phyloP scores from a whole-genome alignment of 768 basidiomycete species.

The Amylocystis lapponica region DNA sequence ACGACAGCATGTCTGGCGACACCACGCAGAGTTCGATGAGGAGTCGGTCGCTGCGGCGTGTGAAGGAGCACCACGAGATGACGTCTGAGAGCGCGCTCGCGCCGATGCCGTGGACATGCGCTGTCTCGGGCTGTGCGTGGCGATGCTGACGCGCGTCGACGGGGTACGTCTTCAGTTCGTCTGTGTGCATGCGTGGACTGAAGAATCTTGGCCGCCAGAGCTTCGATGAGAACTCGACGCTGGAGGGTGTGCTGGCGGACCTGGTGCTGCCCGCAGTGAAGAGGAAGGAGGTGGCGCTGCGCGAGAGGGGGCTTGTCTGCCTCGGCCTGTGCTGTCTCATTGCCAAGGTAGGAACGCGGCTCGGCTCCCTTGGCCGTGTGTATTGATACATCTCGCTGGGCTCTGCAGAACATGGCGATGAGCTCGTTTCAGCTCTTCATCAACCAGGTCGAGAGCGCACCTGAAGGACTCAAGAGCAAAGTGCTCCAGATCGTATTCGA shows the following conservation, averaged over 20 bases:
- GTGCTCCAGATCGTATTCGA: constrained; percentile 45
- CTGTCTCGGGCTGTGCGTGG: constrained; percentile 39
- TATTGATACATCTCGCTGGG: neutral
- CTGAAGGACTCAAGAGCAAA: constrained; percentile 37
- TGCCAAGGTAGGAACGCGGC: constrained; percentile 24
- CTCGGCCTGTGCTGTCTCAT: constrained; percentile 46
- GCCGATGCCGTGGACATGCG: constrained; percentile 35
- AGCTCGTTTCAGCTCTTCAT: constrained; percentile 44
- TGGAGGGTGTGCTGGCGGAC: constrained; percentile 44
- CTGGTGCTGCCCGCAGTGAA: constrained; percentile 43
- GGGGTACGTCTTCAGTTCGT: no score
- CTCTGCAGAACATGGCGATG: constrained; percentile 24
- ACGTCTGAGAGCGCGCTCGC: constrained; percentile 30
- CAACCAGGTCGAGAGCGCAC: constrained; percentile 35
- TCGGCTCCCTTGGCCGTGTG: neutral
- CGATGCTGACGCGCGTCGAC: constrained; percentile 41
- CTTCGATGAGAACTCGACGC: constrained; percentile 42
- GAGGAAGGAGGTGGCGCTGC: constrained; percentile 36
- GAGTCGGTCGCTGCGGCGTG: constrained; percentile 1
- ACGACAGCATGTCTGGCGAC: constrained; percentile 7
- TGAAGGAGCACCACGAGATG: constrained; percentile 14
- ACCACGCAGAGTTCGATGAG: constrained; percentile 9
- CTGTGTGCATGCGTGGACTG: neutral
- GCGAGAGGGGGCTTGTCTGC: constrained; percentile 41
- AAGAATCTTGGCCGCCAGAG: constrained; percentile 6